Base-by-base conservation (phyloP, 768 basidiomycete genomes). In the Lactarius psammicola region DNA sequence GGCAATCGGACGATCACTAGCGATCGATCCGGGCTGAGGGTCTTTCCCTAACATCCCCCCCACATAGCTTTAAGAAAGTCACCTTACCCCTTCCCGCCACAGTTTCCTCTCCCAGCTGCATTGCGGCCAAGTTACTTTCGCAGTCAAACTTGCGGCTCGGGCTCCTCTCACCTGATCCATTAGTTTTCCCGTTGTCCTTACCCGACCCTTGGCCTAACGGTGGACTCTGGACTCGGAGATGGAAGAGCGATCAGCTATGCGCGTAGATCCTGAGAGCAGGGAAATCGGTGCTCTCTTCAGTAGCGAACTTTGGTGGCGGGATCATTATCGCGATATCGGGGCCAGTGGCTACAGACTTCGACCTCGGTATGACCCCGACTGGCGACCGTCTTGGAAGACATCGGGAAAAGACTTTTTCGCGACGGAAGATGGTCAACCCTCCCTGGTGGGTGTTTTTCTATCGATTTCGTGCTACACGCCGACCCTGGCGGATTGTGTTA, bases 221-320 rank as follows among this genome's bases (percentile, higher is more conserved):
- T 20, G 1, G 55, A 38, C 13, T 23, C 3, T 20, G 1, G 55
- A 38, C 13, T 23, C 3, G 44, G 11, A 56, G 31, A 40, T 13
- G 31, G 23, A 34, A 8, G 54, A 31, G 4, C 30, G 54, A 33
- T 51, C 26, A 26, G 13, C 49, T 7, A 11, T 1, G 26, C 31
- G 4, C 3, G 23, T 31, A 20, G 42, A 20, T 11, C 9, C 34
- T 23, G 36, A 10, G 36, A 28, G 15, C 17, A 49, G 49, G 20
- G 60, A 62, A 44, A 20, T 58, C 31, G 65, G 65, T 2, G 46
- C 17, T 23, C 60, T 66, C 4, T 66, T 58, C 49, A 26, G 30
- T 18, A 66, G 65, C 28, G 65, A 66, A 36, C 3, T 51, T 8
- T 66, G 65, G 65, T 67, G 66, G 66, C 31, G 63, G 23, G 36